Evolutionary conservation across 108 stramenopile genomes (phyloP).

Genomic region (Stephanodiscus triporus): DNA sequence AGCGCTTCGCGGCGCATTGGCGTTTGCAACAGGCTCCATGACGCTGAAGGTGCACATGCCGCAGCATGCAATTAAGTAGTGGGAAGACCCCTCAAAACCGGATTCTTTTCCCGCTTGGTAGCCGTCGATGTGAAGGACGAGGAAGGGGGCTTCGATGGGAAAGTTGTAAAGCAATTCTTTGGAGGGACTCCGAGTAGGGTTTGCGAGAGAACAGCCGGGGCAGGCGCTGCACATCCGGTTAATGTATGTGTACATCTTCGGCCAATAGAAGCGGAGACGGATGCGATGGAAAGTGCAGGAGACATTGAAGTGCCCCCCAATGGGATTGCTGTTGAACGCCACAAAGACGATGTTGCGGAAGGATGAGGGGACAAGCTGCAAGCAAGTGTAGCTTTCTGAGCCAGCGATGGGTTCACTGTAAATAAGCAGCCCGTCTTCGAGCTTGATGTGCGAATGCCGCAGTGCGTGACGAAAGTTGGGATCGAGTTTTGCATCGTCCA

Average conservation of each 20-base stretch:
- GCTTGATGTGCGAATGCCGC: no score
- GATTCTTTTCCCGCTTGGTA: slow-evolving; percentile 19
- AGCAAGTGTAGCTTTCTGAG: not conserved
- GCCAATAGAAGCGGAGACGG: no score
- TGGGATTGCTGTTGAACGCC: not conserved
- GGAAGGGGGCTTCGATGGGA: slow-evolving; percentile 4
- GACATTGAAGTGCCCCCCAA: no score
- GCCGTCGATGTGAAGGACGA: no score
- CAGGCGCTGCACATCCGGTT: no score
- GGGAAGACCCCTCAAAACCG: not conserved
- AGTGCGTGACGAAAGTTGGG: no score
- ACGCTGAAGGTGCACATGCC: no score
- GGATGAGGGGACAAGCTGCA: not conserved
- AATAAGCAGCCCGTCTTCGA: not conserved
- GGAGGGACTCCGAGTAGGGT: not conserved
- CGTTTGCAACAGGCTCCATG: slow-evolving; percentile 2
- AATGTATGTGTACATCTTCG: no score
- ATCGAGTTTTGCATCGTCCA: no score
- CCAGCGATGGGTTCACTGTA: not conserved
- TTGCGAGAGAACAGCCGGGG: not conserved
- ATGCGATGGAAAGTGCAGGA: no score
- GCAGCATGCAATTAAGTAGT: slow-evolving; percentile 1
- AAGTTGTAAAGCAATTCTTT: not conserved
- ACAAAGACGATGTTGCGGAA: not conserved
- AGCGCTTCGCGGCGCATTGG: slow-evolving; percentile 1